Conservation (phyloP, 345 rosid species). For the Moricandia arvensis region DNA sequence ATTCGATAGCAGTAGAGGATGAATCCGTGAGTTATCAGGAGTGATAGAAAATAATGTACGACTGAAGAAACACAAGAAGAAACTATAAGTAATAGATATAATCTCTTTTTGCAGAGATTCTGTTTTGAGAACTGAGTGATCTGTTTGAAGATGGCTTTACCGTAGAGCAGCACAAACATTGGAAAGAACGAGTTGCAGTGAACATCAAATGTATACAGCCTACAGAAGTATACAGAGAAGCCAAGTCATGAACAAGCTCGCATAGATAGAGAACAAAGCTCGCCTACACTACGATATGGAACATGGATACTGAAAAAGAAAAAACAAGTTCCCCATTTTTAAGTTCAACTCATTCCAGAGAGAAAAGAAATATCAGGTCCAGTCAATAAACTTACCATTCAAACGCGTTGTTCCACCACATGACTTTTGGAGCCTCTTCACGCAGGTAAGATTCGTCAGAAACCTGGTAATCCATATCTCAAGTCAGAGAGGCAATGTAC, state of each 20-base stretch:
- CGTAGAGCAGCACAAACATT: constrained; percentile 86
- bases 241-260: constrained; percentile 2
- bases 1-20: constrained; percentile 77
- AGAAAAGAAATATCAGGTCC: no score
- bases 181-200: constrained; percentile 99
- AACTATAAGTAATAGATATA: constrained; percentile 1
- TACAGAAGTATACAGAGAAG: constrained; percentile 36
- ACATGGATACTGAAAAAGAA: neutral
- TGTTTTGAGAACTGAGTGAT: constrained; percentile 6
- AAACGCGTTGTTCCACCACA: constrained; percentile 96
- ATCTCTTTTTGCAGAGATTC: neutral
- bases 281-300: neutral
- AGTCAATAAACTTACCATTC: constrained; percentile 75
- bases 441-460: constrained; percentile 91
- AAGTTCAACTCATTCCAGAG: no score
- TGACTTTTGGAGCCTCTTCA: constrained; percentile 98
- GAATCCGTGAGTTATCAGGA: constrained; percentile 86
- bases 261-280: neutral
- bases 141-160: constrained; percentile 44
- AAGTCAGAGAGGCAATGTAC: constrained; percentile 14
- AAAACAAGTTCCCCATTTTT: no score
- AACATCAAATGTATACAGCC: constrained; percentile 98
- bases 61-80: constrained; percentile 59
- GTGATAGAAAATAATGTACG: constrained; percentile 82
- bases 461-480: constrained; percentile 55